Conservation (phyloP, 2,329 filamentous ascomycete species). For the Emydomyces testavorans region DNA sequence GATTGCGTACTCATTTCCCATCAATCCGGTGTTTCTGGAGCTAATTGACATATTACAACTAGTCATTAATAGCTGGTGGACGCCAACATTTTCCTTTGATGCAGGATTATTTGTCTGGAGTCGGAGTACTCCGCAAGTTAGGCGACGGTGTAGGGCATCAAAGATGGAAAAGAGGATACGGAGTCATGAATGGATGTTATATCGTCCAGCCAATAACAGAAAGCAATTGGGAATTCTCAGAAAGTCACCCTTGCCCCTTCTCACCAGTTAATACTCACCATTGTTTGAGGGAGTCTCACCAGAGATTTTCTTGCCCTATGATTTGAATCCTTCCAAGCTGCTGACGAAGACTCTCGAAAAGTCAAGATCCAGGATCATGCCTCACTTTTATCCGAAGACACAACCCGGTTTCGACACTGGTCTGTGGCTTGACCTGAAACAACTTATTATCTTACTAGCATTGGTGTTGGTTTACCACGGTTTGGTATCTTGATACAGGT, state of each 20-base stretch:
- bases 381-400: neutral
- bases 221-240: neutral
- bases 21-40: too few species aligned
- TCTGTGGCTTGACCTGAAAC: slow-evolving; percentile 11
- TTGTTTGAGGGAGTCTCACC: slow-evolving; percentile 6
- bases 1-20: too few species aligned
- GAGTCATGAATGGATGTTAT: neutral
- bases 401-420: neutral
- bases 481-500: slow-evolving; percentile 4
- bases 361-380: neutral
- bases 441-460: slow-evolving; percentile 5
- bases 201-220: neutral
- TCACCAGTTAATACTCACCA: slow-evolving; percentile 5
- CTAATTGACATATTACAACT: too few species aligned
- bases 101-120: too few species aligned
- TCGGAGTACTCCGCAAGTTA: too few species aligned
- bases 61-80: too few species aligned
- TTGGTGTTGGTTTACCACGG: slow-evolving; percentile 10
- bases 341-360: neutral
- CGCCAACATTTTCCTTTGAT: too few species aligned
- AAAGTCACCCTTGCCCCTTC: neutral
- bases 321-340: neutral
- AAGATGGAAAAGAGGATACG: too few species aligned
- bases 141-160: too few species aligned
- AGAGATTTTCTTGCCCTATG: slow-evolving; percentile 2